phyloP scores from a whole-genome alignment of 495 filamentous ascomycete genomes.

The Penicillium crystallinum region DNA sequence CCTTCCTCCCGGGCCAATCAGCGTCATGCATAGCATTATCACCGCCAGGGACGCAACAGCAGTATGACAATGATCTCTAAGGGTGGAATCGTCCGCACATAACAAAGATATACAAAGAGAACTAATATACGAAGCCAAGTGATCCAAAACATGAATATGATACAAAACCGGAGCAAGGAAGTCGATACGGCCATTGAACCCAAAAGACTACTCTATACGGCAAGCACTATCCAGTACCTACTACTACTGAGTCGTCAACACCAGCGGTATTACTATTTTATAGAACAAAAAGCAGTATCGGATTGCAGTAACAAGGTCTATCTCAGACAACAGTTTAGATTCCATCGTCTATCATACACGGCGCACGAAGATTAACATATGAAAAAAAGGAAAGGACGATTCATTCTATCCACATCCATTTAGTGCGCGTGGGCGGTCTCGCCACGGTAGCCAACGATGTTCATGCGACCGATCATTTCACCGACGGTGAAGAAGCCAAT shows the following conservation, averaged over 20 bases:
- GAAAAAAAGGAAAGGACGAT: conserved; percentile 28
- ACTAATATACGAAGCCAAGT: background rate
- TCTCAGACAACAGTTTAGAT: conserved; percentile 48
- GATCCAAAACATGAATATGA: background rate
- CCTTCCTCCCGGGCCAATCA: conserved; percentile 38
- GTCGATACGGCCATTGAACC: background rate
- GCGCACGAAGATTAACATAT: conserved; percentile 35
- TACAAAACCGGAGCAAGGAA: background rate
- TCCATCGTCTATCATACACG: conserved; percentile 55
- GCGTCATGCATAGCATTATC: background rate
- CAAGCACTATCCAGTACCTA: no score
- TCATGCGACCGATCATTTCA: conserved; percentile 91
- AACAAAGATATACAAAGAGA: background rate
- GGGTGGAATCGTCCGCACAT: background rate
- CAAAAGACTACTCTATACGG: background rate
- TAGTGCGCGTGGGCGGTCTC: conserved; percentile 60
- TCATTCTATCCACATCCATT: conserved; percentile 24
- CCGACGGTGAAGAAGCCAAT: conserved; percentile 97
- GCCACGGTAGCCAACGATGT: conserved; percentile 89
- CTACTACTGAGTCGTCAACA: background rate
- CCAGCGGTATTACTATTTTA: background rate
- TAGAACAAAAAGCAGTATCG: conserved; percentile 3
- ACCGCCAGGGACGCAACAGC: background rate
- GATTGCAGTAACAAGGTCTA: conserved; percentile 25
- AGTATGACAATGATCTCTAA: background rate